These are phyloP conservation scores for Stephania yunnanensis DNA, from an alignment of 164 flowering plant genomes.

Conservation along the genomic window DNA sequence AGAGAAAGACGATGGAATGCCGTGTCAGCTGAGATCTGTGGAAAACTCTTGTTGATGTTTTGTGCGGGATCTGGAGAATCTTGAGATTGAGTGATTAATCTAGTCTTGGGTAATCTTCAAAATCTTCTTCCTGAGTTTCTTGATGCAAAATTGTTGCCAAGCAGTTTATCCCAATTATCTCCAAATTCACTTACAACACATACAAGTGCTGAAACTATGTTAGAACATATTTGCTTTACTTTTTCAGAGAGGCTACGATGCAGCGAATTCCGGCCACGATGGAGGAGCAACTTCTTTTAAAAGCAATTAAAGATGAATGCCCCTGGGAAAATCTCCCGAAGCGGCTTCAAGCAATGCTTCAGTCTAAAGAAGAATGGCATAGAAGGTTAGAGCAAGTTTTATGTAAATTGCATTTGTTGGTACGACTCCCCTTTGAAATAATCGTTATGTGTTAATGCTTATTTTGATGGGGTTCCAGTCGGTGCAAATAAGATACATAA, in stretches of 20 bases:
- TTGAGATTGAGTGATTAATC: background rate
- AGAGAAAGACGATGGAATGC: background rate
- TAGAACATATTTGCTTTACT: background rate
- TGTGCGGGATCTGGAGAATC: background rate
- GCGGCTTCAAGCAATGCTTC: constrained; percentile 73
- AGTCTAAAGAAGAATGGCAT: constrained; percentile 96
- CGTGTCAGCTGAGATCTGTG: background rate
- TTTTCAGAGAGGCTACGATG: constrained; percentile 28
- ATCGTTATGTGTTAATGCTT: background rate
- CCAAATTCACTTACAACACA: no score
- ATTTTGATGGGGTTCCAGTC: background rate
- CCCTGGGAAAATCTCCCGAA: constrained; percentile 92
- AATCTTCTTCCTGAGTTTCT: no score
- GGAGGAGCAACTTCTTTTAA: constrained; percentile 83
- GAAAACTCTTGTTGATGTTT: background rate
- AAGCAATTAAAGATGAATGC: constrained; percentile 90
- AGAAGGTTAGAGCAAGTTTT: constrained; percentile 43
- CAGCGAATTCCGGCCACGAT: constrained; percentile 69
- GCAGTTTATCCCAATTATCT: background rate
- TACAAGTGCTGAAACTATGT: background rate
- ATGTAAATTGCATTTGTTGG: background rate
- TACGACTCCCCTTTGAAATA: background rate
- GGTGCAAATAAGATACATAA: no score
- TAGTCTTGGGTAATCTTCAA: background rate
- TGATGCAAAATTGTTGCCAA: background rate